Conservation (phyloP, 169 alveolate species). For the Plasmodium coatneyi region DNA sequence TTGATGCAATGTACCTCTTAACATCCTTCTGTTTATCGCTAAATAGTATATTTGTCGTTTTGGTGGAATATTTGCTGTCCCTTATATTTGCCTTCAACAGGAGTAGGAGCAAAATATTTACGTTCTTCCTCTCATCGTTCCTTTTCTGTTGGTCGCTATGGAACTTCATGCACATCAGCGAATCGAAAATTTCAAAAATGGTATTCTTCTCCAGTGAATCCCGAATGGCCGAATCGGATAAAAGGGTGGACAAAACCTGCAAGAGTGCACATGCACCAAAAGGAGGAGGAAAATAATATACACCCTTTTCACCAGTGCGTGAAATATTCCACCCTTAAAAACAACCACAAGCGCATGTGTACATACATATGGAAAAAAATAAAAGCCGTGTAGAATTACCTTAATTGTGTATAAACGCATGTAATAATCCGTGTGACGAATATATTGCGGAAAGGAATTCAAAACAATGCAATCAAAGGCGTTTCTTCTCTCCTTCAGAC, state of each 20-base stretch:
- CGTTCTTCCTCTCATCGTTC: slow-evolving; percentile 32
- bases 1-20: slow-evolving; percentile 16
- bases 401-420: slow-evolving; percentile 31
- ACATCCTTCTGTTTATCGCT: slow-evolving; percentile 40
- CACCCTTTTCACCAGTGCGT: background rate
- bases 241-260: slow-evolving; percentile 28
- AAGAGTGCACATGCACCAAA: background rate
- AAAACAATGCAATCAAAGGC: slow-evolving; percentile 44
- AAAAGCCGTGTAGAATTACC: slow-evolving; percentile 3
- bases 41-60: slow-evolving; percentile 35
- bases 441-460: background rate
- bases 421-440: slow-evolving; percentile 32
- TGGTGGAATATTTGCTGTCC: slow-evolving; percentile 20
- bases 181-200: slow-evolving; percentile 52
- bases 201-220: slow-evolving; percentile 48
- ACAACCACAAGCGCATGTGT: background rate
- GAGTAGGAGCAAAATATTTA: slow-evolving; percentile 13
- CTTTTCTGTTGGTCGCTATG: background rate
- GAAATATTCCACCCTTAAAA: background rate
- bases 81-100: slow-evolving; percentile 48
- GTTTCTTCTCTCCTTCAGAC: slow-evolving; percentile 8
- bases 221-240: slow-evolving; percentile 39
- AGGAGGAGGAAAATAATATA: slow-evolving; percentile 9
- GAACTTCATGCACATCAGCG: slow-evolving; percentile 27
- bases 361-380: background rate